Percentiles rank a stretch among this genome's conserved stretches.
Conservation (phyloP, 805 yeast genomes). For the Candida vartiovaarae region DNA sequence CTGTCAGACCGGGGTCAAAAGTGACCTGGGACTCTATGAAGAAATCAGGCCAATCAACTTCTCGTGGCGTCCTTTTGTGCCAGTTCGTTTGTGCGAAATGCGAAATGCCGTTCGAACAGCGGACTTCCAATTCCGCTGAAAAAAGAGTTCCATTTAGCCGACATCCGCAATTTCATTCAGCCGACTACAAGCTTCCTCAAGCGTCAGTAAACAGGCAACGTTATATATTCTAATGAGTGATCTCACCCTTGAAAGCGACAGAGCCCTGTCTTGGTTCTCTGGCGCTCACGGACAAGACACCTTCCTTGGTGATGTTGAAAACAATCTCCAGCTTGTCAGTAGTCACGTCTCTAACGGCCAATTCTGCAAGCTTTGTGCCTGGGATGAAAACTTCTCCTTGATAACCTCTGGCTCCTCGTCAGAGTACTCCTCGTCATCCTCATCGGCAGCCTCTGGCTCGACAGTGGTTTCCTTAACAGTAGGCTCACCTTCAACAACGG, state of each 20-base stretch:
- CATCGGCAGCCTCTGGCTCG: constrained; percentile 53
- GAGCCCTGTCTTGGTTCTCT: constrained; percentile 58
- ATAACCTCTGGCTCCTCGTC: constrained; percentile 91
- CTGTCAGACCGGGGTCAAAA: not conserved
- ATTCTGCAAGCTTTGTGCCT: constrained; percentile 69
- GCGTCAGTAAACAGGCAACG: not conserved
- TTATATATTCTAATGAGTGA: constrained; percentile 5
- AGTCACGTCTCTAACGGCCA: constrained; percentile 65
- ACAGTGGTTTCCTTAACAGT: constrained; percentile 74
- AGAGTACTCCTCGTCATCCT: constrained; percentile 69
- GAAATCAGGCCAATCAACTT: not conserved
- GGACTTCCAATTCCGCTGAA: too few species aligned
- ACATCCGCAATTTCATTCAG: too few species aligned
- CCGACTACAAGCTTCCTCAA: not conserved
- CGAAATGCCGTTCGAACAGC: too few species aligned
- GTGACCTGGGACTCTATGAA: not conserved
- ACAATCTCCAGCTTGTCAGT: constrained; percentile 59
- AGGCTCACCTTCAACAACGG: constrained; percentile 81
- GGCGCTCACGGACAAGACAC: constrained; percentile 50
- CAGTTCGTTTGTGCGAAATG: too few species aligned
- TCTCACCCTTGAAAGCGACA: constrained; percentile 50
- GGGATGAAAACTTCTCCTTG: constrained; percentile 67
- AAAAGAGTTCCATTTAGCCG: too few species aligned
- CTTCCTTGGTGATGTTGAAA: constrained; percentile 52
- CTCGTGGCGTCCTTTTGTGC: too few species aligned